Percentiles rank a stretch among this genome's conserved stretches.
These are phyloP conservation scores for Stagonosporopsis chrysanthemi DNA, from an alignment of 2,329 filamentous ascomycete genomes.

Conservation along the genomic window DNA sequence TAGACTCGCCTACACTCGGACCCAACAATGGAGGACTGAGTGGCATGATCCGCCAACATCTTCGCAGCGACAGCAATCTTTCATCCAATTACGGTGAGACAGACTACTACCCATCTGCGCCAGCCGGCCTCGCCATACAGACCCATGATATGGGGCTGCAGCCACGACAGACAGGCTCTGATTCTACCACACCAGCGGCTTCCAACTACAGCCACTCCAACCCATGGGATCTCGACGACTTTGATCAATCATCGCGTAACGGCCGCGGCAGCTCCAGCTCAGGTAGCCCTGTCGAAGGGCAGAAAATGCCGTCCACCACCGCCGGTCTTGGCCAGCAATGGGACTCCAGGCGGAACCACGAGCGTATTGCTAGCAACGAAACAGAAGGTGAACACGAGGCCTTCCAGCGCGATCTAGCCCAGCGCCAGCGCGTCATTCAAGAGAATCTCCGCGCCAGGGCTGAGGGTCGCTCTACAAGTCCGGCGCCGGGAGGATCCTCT, in stretches of 20 bases:
- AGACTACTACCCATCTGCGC: slow-evolving; percentile 45
- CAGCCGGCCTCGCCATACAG: slow-evolving; percentile 45
- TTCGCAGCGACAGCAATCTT: slow-evolving; percentile 79
- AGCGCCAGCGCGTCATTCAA: slow-evolving; percentile 73
- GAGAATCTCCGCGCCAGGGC: slow-evolving; percentile 75
- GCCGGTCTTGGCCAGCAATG: slow-evolving; percentile 42
- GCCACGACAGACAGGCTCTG: slow-evolving; percentile 38
- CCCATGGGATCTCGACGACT: slow-evolving; percentile 63
- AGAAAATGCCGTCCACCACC: slow-evolving; percentile 24
- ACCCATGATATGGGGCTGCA: slow-evolving; percentile 42
- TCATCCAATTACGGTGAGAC: slow-evolving; percentile 73
- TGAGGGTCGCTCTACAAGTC: slow-evolving; percentile 55
- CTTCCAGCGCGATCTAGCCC: slow-evolving; percentile 75
- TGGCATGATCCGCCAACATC: slow-evolving; percentile 82
- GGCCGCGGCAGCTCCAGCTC: slow-evolving; percentile 48
- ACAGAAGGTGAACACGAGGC: slow-evolving; percentile 69
- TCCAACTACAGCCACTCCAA: slow-evolving; percentile 61
- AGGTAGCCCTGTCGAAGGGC: slow-evolving; percentile 44
- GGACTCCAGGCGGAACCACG: slow-evolving; percentile 58
- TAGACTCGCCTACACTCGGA: slow-evolving; percentile 82
- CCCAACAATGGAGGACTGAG: slow-evolving; percentile 72
- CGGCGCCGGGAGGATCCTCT: slow-evolving; percentile 40
- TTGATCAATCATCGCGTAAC: slow-evolving; percentile 51
- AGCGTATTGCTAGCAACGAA: slow-evolving; percentile 58
- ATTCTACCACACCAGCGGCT: slow-evolving; percentile 53